Conservation (phyloP, 1,284 basidiomycete species). For the Ganoderma lingzhi region DNA sequence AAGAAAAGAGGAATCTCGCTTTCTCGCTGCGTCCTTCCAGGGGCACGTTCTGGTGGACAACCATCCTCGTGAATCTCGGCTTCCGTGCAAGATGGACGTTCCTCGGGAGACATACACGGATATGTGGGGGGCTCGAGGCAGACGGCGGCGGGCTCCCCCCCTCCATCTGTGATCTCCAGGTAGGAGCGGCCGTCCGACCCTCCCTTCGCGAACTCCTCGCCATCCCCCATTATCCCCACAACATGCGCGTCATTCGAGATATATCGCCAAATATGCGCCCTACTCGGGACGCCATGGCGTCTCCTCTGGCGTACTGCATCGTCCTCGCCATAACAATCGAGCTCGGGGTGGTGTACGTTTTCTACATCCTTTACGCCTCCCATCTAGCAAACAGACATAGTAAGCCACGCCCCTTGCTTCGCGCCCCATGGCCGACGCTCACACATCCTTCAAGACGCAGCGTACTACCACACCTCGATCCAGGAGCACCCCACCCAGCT, state of each 20-base stretch:
- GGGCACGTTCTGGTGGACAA: neutral
- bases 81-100: neutral
- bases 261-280: neutral
- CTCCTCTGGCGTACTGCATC: neutral
- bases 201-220: neutral
- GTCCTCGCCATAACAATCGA: neutral
- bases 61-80: neutral
- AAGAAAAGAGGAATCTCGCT: neutral
- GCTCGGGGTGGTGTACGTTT: neutral
- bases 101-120: neutral
- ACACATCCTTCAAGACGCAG: neutral
- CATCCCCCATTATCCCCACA: neutral
- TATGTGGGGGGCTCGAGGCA: neutral
- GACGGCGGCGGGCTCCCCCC: neutral
- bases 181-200: neutral
- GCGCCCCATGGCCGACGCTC: neutral
- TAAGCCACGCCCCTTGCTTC: neutral
- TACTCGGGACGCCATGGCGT: neutral
- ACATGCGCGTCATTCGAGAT: neutral
- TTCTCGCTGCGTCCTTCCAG: neutral
- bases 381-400: neutral
- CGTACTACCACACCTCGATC: neutral
- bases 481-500: constrained; percentile 34
- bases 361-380: neutral
- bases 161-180: neutral